Evolutionary conservation across 139 green algal genomes (phyloP).

Genomic region (Pycnococcus provasolii): DNA sequence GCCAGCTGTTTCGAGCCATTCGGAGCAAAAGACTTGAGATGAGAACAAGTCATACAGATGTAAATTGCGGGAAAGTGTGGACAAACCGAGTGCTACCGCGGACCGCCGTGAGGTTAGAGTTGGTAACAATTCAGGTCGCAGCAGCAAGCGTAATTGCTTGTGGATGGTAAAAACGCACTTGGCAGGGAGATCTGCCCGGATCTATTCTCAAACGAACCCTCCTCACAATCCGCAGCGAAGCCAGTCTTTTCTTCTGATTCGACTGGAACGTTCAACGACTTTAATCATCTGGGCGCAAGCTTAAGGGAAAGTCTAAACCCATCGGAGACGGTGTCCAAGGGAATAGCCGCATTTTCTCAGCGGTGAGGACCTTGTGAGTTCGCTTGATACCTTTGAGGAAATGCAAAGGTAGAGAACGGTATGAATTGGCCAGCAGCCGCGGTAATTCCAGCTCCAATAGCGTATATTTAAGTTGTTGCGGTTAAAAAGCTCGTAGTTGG

Average conservation of each 20-base stretch:
- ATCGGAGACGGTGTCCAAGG: slow-evolving; percentile 5
- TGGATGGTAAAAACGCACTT: slow-evolving; percentile 9
- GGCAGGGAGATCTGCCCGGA: background rate
- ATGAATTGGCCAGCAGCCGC: slow-evolving; percentile 3
- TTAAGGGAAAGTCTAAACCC: slow-evolving; percentile 6
- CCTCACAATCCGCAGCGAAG: slow-evolving; percentile 1
- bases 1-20: background rate
- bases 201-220: background rate
- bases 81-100: slow-evolving; percentile 3
- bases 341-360: background rate
- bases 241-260: background rate
- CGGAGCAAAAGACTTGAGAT: background rate
- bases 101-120: background rate
- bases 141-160: slow-evolving; percentile 1
- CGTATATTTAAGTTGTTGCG: slow-evolving; percentile 94
- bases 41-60: slow-evolving; percentile 6
- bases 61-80: slow-evolving; percentile 12
- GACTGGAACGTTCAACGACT: slow-evolving; percentile 8
- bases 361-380: no score
- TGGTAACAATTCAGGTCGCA: background rate
- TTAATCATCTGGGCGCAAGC: slow-evolving; percentile 6
- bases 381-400: no score
- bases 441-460: slow-evolving; percentile 32
- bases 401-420: no score
- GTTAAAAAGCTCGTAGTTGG: slow-evolving; percentile 39